Evolutionary conservation across 2,329 filamentous ascomycete species (phyloP), one percentile per base, ranked within the genome.

Genomic region (Aureobasidium sp.): DNA sequence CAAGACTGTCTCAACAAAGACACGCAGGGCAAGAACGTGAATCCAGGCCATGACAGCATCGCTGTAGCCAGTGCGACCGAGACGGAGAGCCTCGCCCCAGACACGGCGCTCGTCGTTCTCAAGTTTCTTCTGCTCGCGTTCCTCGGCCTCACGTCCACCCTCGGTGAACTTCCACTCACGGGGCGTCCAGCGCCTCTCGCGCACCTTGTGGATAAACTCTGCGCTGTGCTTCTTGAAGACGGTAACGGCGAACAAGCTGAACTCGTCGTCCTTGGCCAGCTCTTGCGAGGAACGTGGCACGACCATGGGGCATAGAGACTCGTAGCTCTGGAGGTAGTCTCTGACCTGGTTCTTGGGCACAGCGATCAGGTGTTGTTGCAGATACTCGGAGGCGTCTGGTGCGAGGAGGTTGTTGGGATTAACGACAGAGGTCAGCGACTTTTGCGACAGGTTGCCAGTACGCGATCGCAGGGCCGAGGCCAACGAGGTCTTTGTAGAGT

Each of bases 1-100:
- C 71, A 99, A 79, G n/a, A 99, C 94, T 5, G 92, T 96, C 81
- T 99, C 94, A 23, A 99, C 94, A 75, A 97, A 99, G 23, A 97
- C 92, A 60, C 94, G 82, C 70, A 99, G 78, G 7, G 92, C 89
- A 70, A 97, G 80, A 32, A 96, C 89, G 72, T 99, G 94, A 55
- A 96, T 84, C 91, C 92, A 96, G 60, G 93, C 88, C 90, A 96
- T 96, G 67, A 96, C 91, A 65, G 88, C 88, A 78, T 99, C 94
- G 72, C 91, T 93, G 85, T 94, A 99, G 17, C 91, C 91, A n/a
- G 91, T 96, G 65, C 92, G 82, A 15, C 88, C 90, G 69, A 97
- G 82, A 67, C 91, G 84, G 71, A 99, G 76, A 3, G 92, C 91
- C 77, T 99, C 93, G 12, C 91, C 91, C 86, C 91, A 96, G 2